phyloP scores from a whole-genome alignment of 2,329 filamentous ascomycete genomes.

The Thelonectria olida region DNA sequence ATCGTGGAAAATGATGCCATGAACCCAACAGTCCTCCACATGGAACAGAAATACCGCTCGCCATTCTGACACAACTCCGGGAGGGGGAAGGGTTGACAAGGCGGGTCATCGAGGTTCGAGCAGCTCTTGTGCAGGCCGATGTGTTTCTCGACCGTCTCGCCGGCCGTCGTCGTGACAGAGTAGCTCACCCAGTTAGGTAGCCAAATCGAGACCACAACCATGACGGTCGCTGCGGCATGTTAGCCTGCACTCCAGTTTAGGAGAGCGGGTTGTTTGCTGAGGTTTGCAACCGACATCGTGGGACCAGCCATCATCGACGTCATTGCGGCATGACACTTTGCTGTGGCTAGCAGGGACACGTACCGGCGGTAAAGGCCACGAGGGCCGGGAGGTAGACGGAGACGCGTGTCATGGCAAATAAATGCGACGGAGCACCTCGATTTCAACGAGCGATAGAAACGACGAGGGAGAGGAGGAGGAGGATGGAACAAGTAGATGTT shows the following conservation, averaged over 20 bases:
- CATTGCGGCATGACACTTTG: constrained; percentile 29
- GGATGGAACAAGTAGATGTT: constrained; percentile 28
- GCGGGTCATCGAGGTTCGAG: constrained; percentile 70
- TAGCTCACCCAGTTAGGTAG: constrained; percentile 78
- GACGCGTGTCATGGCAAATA: constrained; percentile 52
- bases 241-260: constrained; percentile 35
- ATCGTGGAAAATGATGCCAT: constrained; percentile 85
- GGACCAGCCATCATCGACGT: constrained; percentile 30
- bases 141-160: constrained; percentile 61
- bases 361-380: constrained; percentile 55
- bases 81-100: constrained; percentile 59
- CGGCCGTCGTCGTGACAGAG: constrained; percentile 59
- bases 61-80: constrained; percentile 46
- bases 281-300: neutral
- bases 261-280: neutral
- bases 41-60: constrained; percentile 83
- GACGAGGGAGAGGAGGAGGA: neutral
- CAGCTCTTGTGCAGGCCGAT: constrained; percentile 87
- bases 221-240: constrained; percentile 67
- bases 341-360: constrained; percentile 38
- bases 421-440: constrained; percentile 3
- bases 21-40: constrained; percentile 91
- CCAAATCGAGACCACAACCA: constrained; percentile 75
- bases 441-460: neutral
- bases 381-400: constrained; percentile 54